Evolutionary conservation across 2,329 filamentous ascomycete species (phyloP).

Genomic region (Xylariales sp.): DNA sequence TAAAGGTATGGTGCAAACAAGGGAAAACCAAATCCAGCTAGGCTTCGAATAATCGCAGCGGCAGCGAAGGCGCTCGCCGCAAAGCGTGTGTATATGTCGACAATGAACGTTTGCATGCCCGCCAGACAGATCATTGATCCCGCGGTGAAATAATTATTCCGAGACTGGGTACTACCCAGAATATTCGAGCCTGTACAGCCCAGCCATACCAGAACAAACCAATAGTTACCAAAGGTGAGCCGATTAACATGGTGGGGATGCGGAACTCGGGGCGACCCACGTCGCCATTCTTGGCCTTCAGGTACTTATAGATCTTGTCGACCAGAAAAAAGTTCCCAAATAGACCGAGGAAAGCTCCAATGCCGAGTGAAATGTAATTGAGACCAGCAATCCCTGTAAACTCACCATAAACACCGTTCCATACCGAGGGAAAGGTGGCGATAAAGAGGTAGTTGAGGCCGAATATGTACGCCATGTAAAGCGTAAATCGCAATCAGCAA

Average conservation of each 20-base stretch:
- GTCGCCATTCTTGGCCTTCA: conserved; percentile 33
- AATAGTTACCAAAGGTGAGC: conserved; percentile 9
- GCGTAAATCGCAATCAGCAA: too few species aligned
- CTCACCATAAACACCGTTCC: conserved; percentile 24
- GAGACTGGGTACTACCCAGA: too few species aligned
- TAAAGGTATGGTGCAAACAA: conserved; percentile 3
- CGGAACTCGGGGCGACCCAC: conserved; percentile 34
- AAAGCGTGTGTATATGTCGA: conserved; percentile 1
- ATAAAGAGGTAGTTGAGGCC: conserved; percentile 41
- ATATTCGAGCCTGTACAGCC: too few species aligned
- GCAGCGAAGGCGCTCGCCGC: conserved; percentile 3
- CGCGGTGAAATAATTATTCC: too few species aligned
- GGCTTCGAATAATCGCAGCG: background rate
- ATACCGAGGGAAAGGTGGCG: conserved; percentile 42
- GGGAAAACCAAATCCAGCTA: conserved; percentile 2
- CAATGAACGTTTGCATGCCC: conserved; percentile 5
- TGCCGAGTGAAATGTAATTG: conserved; percentile 23
- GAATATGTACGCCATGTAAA: conserved; percentile 40
- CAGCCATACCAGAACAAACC: conserved; percentile 1
- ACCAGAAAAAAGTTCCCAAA: conserved; percentile 32
- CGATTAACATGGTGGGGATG: conserved; percentile 28
- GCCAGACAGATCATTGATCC: too few species aligned
- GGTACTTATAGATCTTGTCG: conserved; percentile 33
- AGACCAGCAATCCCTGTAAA: conserved; percentile 18
- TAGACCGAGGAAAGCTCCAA: conserved; percentile 22